Evolutionary conservation across 2,329 filamentous ascomycete genomes (phyloP).

Genomic region (Diatrype stigma): DNA sequence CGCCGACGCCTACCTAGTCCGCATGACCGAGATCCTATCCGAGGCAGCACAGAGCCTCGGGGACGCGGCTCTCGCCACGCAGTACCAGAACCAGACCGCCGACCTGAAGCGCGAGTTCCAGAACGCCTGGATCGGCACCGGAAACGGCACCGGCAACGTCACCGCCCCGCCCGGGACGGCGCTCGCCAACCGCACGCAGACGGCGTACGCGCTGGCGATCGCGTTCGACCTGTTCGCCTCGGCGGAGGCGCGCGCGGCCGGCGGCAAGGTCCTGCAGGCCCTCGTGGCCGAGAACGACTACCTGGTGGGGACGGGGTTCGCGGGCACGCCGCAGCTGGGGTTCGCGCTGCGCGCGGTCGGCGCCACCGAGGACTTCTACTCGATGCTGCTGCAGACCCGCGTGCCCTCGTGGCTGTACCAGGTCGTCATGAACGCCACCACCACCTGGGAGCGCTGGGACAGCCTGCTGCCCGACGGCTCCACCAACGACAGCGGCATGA

Average conservation of each 20-base stretch:
- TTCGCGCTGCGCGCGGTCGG: slow-evolving; percentile 27
- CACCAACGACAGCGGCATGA: slow-evolving; percentile 44
- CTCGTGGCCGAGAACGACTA: slow-evolving; percentile 31
- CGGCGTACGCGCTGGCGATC: slow-evolving; percentile 33
- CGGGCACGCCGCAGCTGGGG: slow-evolving; percentile 37
- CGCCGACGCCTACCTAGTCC: slow-evolving; percentile 43
- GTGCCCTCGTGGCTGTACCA: slow-evolving; percentile 46
- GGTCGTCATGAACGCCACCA: slow-evolving; percentile 42
- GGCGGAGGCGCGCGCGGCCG: slow-evolving; percentile 11
- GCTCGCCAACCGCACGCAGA: slow-evolving; percentile 36
- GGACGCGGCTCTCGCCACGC: slow-evolving; percentile 18
- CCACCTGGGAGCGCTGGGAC: slow-evolving; percentile 50
- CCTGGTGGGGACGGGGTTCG: slow-evolving; percentile 39
- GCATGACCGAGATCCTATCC: slow-evolving; percentile 34
- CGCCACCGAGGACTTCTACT: slow-evolving; percentile 34
- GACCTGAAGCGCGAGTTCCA: slow-evolving; percentile 25
- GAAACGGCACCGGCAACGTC: no score
- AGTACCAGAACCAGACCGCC: slow-evolving; percentile 17
- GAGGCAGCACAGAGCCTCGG: slow-evolving; percentile 31
- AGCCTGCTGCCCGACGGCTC: slow-evolving; percentile 38
- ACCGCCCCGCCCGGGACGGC: no score
- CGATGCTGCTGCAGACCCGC: slow-evolving; percentile 42
- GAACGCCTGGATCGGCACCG: slow-evolving; percentile 24
- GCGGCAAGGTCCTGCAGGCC: slow-evolving; percentile 24
- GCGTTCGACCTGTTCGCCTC: slow-evolving; percentile 31